Base-by-base conservation (phyloP, 2,329 filamentous ascomycete genomes). In the Trichoderma koningii region DNA sequence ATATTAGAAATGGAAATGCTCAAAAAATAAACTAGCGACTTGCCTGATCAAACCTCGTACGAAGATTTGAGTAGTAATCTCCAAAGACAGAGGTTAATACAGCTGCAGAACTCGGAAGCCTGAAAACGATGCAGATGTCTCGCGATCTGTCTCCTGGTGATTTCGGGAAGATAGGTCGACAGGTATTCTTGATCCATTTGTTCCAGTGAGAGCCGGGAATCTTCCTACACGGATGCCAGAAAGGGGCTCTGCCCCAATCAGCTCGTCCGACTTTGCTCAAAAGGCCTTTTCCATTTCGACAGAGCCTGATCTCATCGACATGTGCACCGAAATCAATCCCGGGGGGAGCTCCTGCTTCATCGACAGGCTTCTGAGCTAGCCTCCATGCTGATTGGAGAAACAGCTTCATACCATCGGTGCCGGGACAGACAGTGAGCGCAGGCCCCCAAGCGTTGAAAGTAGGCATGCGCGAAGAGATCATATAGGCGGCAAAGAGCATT, bases 311-410 rank as follows among this genome's bases (percentile, higher is more conserved):
- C 44, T 71, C 68, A 14, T 64, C 57, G 14, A 67, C 59, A 17
- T 64, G 68, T 14, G 69, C 64, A n/a, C 69, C 68, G 51, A 70
- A 73, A 19, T 73, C 71, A 6, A 51, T 47, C 12, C 63, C 69
- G 0, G 67, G 69, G 1, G 67, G 23, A 23, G 14, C 34, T 12
- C 60, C 60, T 28, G 56, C 50, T 17, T 44, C 26, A 17, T 61
- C 28, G 23, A 59, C 65, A 19, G 55, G 41, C 34, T 66, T 65
- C 30, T 66, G 66, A 23, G 67, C 64, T 51, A 71, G 52, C 1
- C 66, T 63, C 69, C 68, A 71, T 28, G 63, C 57, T 6, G 65
- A 57, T 57, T 51, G 59, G 14, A 71, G 61, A 47, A 70, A 71
- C 1, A 55, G 10, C 2, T 28, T 60, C 30, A 69, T 60, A 1